Percentiles rank a stretch among this genome's conserved stretches.
Evolutionary conservation across 2,329 filamentous ascomycete genomes (phyloP).

Genomic region (Parasarocladium wereldwijsianum): DNA sequence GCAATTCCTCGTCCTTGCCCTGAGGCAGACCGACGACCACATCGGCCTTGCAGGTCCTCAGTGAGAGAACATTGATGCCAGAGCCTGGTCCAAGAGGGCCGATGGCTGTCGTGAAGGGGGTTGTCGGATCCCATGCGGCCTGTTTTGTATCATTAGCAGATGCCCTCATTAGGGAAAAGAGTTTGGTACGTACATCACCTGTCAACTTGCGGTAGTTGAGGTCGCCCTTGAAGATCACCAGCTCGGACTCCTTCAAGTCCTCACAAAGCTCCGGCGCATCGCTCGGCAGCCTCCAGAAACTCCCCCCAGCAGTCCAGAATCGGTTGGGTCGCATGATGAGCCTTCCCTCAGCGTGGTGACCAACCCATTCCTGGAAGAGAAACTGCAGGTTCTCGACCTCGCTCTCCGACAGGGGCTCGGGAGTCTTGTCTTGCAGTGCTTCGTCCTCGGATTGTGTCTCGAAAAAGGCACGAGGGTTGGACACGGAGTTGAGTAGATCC

Average conservation of each 20-base stretch:
- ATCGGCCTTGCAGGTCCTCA: conserved; percentile 93
- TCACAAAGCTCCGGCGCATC: conserved; percentile 53
- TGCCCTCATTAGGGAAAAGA: neutral
- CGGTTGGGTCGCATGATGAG: conserved; percentile 68
- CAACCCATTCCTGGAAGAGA: conserved; percentile 70
- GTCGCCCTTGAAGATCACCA: conserved; percentile 95
- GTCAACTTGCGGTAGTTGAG: conserved; percentile 91
- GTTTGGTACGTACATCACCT: conserved; percentile 52
- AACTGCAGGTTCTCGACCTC: conserved; percentile 57
- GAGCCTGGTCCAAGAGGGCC: conserved; percentile 73
- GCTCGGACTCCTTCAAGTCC: conserved; percentile 68
- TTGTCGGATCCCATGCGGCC: conserved; percentile 65
- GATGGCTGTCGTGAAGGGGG: conserved; percentile 70
- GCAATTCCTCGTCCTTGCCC: conserved; percentile 72
- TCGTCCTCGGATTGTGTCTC: conserved; percentile 57
- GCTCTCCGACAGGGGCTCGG: conserved; percentile 47
- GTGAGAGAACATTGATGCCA: conserved; percentile 68
- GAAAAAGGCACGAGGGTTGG: conserved; percentile 66
- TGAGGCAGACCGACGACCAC: conserved; percentile 77
- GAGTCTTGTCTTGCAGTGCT: conserved; percentile 36
- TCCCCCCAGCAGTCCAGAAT: conserved; percentile 83
- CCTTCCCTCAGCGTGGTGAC: conserved; percentile 69
- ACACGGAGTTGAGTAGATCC: conserved; percentile 68
- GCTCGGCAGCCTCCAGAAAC: conserved; percentile 74
- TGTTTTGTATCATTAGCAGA: conserved; percentile 6